A percentile compares a stretch with the other conserved stretches of the same genome.
These are phyloP conservation scores for Colletotrichum gigasporum DNA, from an alignment of 2,329 filamentous ascomycete genomes.

Conservation along the genomic window DNA sequence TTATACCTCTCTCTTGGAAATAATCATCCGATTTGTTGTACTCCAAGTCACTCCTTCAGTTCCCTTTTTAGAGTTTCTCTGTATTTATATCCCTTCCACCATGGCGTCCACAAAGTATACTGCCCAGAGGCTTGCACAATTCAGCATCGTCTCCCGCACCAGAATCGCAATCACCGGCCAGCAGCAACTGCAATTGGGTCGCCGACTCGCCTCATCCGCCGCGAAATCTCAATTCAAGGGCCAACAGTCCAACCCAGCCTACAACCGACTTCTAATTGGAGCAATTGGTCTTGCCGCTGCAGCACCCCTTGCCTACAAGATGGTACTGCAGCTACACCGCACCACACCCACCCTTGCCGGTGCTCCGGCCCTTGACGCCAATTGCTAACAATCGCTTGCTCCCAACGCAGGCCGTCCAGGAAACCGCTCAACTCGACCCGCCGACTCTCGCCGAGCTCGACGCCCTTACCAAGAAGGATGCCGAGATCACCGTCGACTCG, in stretches of 20 bases:
- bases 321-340: constrained; percentile 53
- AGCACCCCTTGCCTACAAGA: constrained; percentile 64
- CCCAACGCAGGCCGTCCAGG: constrained; percentile 48
- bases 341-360: constrained; percentile 11
- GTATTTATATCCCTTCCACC: constrained; percentile 17
- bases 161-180: constrained; percentile 16
- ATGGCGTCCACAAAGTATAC: constrained; percentile 17
- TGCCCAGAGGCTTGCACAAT: constrained; percentile 28
- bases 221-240: constrained; percentile 25
- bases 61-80: background rate
- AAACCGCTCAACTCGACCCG: constrained; percentile 62
- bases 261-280: constrained; percentile 36
- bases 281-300: constrained; percentile 59
- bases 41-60: constrained; percentile 12
- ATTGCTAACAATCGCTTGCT: constrained; percentile 18
- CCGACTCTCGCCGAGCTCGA: constrained; percentile 87
- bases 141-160: constrained; percentile 11
- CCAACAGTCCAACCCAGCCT: constrained; percentile 16
- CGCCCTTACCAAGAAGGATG: constrained; percentile 80
- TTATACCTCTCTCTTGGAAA: constrained; percentile 21
- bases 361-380: constrained; percentile 8
- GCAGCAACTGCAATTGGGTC: constrained; percentile 19
- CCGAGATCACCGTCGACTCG: constrained; percentile 77
- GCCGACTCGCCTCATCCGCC: constrained; percentile 31
- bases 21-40: constrained; percentile 27